Evolutionary conservation across 495 filamentous ascomycete species (phyloP), one percentile per base, ranked within the genome.

Genomic region (Talaromyces thailandensis): DNA sequence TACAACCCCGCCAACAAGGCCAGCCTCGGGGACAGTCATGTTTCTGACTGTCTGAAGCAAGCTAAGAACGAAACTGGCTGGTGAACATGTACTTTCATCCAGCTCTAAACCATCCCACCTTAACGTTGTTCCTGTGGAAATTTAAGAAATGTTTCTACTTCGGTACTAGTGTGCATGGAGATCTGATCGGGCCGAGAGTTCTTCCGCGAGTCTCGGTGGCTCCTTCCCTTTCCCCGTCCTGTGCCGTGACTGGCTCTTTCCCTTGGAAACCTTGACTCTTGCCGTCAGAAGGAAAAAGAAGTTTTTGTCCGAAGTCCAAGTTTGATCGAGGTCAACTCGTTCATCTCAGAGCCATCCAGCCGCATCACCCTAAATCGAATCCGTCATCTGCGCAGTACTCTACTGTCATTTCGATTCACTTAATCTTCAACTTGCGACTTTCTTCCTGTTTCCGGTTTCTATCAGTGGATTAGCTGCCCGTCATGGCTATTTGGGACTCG

Each of bases 401-500:
- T 59, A 48, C n/a, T 24, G 26, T 32, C 31, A n/a, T 12, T 57
- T 8, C 26, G 55, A 32, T n/a, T 0, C 9, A 48, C 21, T 48
- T 8, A 48, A 48, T 48, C 45, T 9, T n/a, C 29, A 16, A 35
- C 50, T 53, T 23, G 18, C 23, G 7, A 52, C 21, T 56, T 55
- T 51, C 35, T 4, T 43, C 45, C 51, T 32, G 51, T 18, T 48
- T 48, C 56, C 24, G 14, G n/a, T 21, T 51, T 32, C 59, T 35
- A 35, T 51, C 12, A 25, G n/a, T 64, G 35, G n/a, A 43, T 58
- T 58, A 29, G 26, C 48, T 59, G 28, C 67, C 66, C 71, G 79
- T 62, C 63, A 91, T 91, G 89, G 82, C 87, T 26, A 84, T 94
- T 72, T 97, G 92, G 93, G 91, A 95, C 71, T 85, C 87, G 50